A percentile compares a stretch with the other conserved stretches of the same genome.
Conservation (phyloP, 768 basidiomycete species). For the Phanerodontia chrysosporium region DNA sequence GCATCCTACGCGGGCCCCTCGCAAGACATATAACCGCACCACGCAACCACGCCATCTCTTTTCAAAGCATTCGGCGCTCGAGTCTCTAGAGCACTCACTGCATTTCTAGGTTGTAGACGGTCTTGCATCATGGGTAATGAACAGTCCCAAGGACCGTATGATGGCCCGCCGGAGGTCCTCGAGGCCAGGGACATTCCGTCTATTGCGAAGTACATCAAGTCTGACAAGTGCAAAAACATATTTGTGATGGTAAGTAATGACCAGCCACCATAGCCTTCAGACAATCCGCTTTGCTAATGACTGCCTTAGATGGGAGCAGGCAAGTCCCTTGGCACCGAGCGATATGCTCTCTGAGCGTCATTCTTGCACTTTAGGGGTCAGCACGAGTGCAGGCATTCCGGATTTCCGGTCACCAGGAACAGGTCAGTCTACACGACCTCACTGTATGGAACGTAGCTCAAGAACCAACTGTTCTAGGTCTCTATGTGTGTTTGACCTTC, state of each 20-base stretch:
- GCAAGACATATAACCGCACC: not conserved
- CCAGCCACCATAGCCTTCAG: not conserved
- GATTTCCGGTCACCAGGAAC: constrained; percentile 51
- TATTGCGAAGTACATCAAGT: constrained; percentile 66
- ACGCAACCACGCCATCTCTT: too few species aligned
- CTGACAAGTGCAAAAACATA: constrained; percentile 61
- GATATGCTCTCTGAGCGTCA: too few species aligned
- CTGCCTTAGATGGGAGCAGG: constrained; percentile 60
- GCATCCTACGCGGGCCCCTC: not conserved
- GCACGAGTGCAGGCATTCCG: constrained; percentile 43
- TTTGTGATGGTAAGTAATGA: constrained; percentile 60
- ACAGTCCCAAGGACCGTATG: constrained; percentile 6
- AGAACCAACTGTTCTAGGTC: too few species aligned
- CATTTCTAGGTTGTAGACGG: not conserved
- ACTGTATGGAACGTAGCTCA: too few species aligned
- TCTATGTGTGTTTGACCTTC: constrained; percentile 24
- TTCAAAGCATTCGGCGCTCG: too few species aligned
- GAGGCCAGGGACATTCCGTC: constrained; percentile 36
- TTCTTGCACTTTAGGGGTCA: constrained; percentile 28
- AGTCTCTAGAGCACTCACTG: not conserved
- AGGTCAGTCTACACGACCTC: too few species aligned
- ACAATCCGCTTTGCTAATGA: too few species aligned
- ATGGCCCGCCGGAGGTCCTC: constrained; percentile 24
- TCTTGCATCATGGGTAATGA: constrained; percentile 14
- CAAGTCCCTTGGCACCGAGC: too few species aligned